Conservation (phyloP, 768 basidiomycete species). For the Naganishia friedmannii region DNA sequence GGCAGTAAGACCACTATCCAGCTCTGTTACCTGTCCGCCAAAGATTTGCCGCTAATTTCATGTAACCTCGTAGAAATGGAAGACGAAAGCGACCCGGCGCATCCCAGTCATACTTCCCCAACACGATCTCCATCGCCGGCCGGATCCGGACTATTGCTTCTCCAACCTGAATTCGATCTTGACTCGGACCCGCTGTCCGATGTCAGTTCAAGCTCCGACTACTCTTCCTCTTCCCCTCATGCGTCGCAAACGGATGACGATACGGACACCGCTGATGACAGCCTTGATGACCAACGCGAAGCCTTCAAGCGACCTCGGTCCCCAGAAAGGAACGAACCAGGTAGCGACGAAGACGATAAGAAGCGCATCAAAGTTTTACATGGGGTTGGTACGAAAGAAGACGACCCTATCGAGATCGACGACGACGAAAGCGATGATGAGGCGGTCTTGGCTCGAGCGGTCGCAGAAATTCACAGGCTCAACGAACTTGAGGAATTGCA, state of each 20-base stretch:
- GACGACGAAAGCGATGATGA: not conserved
- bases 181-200: too few species aligned
- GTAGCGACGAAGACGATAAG: not conserved
- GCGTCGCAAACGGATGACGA: too few species aligned
- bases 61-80: not conserved
- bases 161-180: too few species aligned
- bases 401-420: not conserved
- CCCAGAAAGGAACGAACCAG: not conserved
- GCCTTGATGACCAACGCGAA: not conserved
- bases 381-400: not conserved
- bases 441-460: not conserved
- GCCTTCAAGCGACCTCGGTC: not conserved
- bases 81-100: too few species aligned
- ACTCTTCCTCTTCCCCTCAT: too few species aligned
- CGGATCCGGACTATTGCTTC: too few species aligned
- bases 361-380: not conserved
- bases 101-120: too few species aligned
- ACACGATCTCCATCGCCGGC: too few species aligned
- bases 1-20: not conserved
- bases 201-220: too few species aligned
- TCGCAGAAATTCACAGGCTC: too few species aligned
- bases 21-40: not conserved
- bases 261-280: too few species aligned
- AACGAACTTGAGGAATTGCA: not conserved
- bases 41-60: not conserved